Conservation (phyloP, 1,284 basidiomycete genomes). For the Macrocybe sp. region DNA sequence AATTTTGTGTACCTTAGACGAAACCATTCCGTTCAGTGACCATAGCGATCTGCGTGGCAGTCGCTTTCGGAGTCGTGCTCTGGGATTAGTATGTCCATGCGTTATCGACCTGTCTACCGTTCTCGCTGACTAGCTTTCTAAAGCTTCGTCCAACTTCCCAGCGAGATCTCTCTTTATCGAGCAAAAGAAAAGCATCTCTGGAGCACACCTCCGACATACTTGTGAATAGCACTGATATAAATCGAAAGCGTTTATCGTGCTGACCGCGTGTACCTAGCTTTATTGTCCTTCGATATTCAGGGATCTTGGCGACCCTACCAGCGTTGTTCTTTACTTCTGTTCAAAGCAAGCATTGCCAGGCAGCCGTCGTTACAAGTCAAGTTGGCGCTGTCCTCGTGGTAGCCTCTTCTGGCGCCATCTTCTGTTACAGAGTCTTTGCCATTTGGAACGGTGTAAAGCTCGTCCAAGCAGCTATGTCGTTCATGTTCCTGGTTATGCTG, state of each 20-base stretch:
- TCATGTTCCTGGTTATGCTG: constrained; percentile 17
- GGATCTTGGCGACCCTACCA: constrained; percentile 18
- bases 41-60: not conserved
- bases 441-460: constrained; percentile 20
- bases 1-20: not conserved
- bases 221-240: constrained; percentile 14
- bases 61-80: constrained; percentile 4
- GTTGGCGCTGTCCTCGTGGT: constrained; percentile 18
- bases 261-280: constrained; percentile 10
- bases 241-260: not conserved
- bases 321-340: constrained; percentile 20
- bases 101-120: not conserved
- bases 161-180: constrained; percentile 20
- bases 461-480: constrained; percentile 12
- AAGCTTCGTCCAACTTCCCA: constrained; percentile 15
- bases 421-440: constrained; percentile 21
- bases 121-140: constrained; percentile 7
- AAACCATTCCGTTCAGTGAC: not conserved
- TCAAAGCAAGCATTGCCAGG: constrained; percentile 18
- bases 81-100: constrained; percentile 14
- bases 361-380: constrained; percentile 19
- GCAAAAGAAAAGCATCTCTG: constrained; percentile 14
- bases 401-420: constrained; percentile 19
- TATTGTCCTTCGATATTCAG: constrained; percentile 23
- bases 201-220: constrained; percentile 21